Conservation (phyloP, 306 rosid species). For the Lathyrus tuberosus region DNA sequence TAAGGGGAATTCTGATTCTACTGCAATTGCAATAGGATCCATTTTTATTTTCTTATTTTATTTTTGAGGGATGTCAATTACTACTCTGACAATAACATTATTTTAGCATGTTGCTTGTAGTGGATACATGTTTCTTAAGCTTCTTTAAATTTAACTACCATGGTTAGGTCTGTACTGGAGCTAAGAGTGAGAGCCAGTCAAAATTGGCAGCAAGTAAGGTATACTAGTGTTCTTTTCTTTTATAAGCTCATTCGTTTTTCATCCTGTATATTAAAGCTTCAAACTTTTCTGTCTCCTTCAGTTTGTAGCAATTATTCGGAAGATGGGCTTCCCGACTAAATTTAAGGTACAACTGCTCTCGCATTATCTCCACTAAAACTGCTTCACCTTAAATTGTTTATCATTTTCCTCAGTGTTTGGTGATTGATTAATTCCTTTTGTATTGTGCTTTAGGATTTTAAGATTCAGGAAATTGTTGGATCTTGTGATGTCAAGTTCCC, state of each 20-base stretch:
- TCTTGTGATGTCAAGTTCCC: conserved; percentile 90
- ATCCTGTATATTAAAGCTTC: conserved; percentile 9
- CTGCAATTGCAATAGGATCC: background rate
- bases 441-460: conserved; percentile 56
- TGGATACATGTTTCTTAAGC: background rate
- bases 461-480: conserved; percentile 86
- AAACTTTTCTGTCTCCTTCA: conserved; percentile 46
- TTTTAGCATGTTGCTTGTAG: background rate
- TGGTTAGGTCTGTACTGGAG: conserved; percentile 85
- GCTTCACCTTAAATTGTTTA: conserved; percentile 27
- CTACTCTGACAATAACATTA: background rate
- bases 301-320: conserved; percentile 88
- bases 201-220: conserved; percentile 97
- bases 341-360: conserved; percentile 60
- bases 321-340: conserved; percentile 77
- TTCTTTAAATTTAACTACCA: conserved; percentile 35
- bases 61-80: background rate
- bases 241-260: background rate
- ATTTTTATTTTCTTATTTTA: background rate
- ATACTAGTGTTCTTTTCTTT: background rate
- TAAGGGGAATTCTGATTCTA: background rate
- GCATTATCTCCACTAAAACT: conserved; percentile 2
- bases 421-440: conserved; percentile 19
- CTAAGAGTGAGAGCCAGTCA: conserved; percentile 83
- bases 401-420: background rate